Evolutionary conservation across 192 early-diverging fungal species (phyloP).

Genomic region (Piromyces sp.): DNA sequence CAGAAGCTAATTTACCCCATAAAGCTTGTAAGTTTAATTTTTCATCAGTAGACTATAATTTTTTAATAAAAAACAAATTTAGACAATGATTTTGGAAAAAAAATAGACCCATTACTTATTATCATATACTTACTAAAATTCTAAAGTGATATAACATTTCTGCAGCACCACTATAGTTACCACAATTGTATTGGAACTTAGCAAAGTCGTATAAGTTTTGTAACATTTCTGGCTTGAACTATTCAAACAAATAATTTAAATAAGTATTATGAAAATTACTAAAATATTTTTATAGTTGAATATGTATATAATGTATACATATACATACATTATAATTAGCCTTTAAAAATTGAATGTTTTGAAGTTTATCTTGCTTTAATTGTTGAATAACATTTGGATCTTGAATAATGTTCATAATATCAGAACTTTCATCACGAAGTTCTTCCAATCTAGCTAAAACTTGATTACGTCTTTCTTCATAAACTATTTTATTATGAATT

Average conservation of each 20-base stretch:
- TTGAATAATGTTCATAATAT: conserved; percentile 75
- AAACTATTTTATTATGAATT: conserved; percentile 11
- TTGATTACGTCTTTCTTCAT: conserved; percentile 54
- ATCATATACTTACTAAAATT: conserved; percentile 62
- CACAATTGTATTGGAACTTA: conserved; percentile 81
- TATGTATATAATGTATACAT: background rate
- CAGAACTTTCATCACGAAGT: conserved; percentile 54
- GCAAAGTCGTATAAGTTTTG: conserved; percentile 73
- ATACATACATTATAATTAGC: conserved; percentile 61
- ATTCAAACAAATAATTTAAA: too few species aligned
- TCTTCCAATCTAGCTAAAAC: conserved; percentile 57
- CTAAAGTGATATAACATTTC: conserved; percentile 91
- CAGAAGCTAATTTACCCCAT: conserved; percentile 93
- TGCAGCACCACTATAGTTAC: conserved; percentile 76
- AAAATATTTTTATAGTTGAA: too few species aligned
- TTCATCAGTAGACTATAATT: conserved; percentile 58
- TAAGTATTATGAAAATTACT: too few species aligned
- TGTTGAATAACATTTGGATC: conserved; percentile 76
- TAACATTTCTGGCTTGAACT: conserved; percentile 81
- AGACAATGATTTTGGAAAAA: too few species aligned
- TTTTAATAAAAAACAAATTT: too few species aligned
- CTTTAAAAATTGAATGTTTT: conserved; percentile 72
- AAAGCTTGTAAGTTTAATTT: conserved; percentile 68
- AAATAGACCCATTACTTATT: too few species aligned
- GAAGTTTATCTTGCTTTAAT: conserved; percentile 84